Evolutionary conservation across 495 filamentous ascomycete species (phyloP).

Genomic region (Evansstolkia leycettana): DNA sequence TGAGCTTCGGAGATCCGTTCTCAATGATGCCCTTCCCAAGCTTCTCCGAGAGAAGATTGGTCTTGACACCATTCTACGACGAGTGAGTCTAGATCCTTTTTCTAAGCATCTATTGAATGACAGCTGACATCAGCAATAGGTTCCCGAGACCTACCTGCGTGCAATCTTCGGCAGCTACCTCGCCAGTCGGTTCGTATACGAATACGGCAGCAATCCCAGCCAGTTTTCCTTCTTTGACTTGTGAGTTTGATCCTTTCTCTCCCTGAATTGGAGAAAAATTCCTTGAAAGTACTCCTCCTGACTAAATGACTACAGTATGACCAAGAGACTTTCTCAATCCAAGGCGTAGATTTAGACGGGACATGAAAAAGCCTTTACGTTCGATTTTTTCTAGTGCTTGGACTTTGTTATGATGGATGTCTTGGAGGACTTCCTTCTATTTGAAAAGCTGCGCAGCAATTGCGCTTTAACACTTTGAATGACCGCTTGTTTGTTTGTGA

Average conservation of each 20-base stretch:
- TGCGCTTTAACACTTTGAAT: no score
- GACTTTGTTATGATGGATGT: not conserved
- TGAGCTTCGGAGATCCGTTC: constrained; percentile 60
- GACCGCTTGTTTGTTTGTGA: no score
- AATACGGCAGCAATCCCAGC: constrained; percentile 81
- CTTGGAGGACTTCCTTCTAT: not conserved
- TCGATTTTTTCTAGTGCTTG: constrained; percentile 2
- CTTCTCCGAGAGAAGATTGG: constrained; percentile 82
- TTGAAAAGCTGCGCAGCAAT: no score
- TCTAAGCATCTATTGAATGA: not conserved
- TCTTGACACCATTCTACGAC: constrained; percentile 68
- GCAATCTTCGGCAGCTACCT: constrained; percentile 94
- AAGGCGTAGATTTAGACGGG: constrained; percentile 10
- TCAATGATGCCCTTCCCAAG: constrained; percentile 76
- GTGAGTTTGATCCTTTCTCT: constrained; percentile 41
- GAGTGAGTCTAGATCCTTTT: constrained; percentile 36
- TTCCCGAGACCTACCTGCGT: constrained; percentile 84
- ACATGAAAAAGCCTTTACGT: constrained; percentile 2
- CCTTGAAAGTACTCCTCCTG: constrained; percentile 3
- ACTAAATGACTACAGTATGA: constrained; percentile 34
- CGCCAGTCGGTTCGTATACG: constrained; percentile 89
- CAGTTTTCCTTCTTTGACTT: constrained; percentile 99
- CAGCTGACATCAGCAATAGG: constrained; percentile 32
- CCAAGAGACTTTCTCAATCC: constrained; percentile 32
- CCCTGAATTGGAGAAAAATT: not conserved